Conservation (phyloP, 345 rosid species). For the Anastatica hierochuntica region DNA sequence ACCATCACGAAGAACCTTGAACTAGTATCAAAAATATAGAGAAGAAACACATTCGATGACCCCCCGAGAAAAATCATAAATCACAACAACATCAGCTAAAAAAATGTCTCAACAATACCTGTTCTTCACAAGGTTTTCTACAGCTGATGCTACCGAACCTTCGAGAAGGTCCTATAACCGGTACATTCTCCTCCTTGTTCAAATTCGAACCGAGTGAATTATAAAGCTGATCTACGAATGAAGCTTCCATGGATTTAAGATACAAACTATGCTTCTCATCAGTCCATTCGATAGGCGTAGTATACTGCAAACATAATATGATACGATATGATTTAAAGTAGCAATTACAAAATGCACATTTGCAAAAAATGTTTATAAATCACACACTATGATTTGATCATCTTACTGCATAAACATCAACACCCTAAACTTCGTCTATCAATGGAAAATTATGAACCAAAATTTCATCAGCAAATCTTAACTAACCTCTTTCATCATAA, state of each 20-base stretch:
- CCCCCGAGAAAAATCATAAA: background rate
- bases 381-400: no score
- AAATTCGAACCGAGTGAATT: slow-evolving; percentile 36
- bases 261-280: slow-evolving; percentile 83
- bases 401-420: no score
- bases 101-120: slow-evolving; percentile 31
- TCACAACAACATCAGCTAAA: background rate
- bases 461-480: background rate
- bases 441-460: background rate
- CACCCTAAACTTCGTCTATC: background rate
- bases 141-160: no score
- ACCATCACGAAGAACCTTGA: slow-evolving; percentile 63
- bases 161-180: no score
- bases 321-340: no score
- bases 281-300: slow-evolving; percentile 56
- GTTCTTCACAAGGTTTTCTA: slow-evolving; percentile 43
- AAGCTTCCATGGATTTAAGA: slow-evolving; percentile 84
- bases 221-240: slow-evolving; percentile 70
- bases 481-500: no score
- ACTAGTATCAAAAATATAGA: slow-evolving; percentile 26
- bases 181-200: no score
- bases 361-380: no score
- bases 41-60: background rate
- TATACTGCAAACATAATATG: slow-evolving; percentile 27
- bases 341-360: no score